Evolutionary conservation across 2,329 filamentous ascomycete genomes (phyloP).

Genomic region (Gliomastix tumulicola): DNA sequence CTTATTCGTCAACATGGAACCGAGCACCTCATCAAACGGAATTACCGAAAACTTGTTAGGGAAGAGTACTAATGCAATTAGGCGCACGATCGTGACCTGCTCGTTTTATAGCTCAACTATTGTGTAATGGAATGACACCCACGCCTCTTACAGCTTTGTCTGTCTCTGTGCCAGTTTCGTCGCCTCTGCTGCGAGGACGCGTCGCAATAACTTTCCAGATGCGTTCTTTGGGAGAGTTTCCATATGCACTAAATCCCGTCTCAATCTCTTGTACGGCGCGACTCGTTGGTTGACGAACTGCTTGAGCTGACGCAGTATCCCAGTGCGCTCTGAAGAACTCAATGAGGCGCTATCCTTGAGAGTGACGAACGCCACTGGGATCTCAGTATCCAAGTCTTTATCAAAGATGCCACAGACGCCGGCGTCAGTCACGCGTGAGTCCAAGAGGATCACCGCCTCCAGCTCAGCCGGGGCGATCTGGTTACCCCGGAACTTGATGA

Average conservation of each 20-base stretch:
- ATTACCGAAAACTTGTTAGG: too few relatives aligned
- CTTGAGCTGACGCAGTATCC: conserved; percentile 12
- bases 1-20: too few relatives aligned
- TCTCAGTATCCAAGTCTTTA: conserved; percentile 14
- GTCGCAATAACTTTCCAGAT: conserved; percentile 19
- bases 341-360: conserved; percentile 6
- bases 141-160: too few relatives aligned
- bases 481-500: conserved; percentile 55
- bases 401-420: conserved; percentile 19
- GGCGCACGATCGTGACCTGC: too few relatives aligned
- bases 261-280: conserved; percentile 18
- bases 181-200: conserved; percentile 9
- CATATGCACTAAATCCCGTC: conserved; percentile 15
- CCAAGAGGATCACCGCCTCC: conserved; percentile 27
- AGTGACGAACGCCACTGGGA: conserved; percentile 19
- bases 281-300: conserved; percentile 17
- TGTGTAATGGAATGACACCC: too few relatives aligned
- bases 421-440: conserved; percentile 15
- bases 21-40: too few relatives aligned
- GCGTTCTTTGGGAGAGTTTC: conserved; percentile 16
- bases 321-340: conserved; percentile 2
- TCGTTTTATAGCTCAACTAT: too few relatives aligned
- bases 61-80: too few relatives aligned
- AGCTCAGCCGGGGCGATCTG: conserved; percentile 52
- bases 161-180: too few relatives aligned